Percentiles rank a stretch among this genome's conserved stretches.
These are phyloP conservation scores for Teratosphaeriaceae sp. DNA, from an alignment of 2,329 filamentous ascomycete genomes.

Conservation along the genomic window DNA sequence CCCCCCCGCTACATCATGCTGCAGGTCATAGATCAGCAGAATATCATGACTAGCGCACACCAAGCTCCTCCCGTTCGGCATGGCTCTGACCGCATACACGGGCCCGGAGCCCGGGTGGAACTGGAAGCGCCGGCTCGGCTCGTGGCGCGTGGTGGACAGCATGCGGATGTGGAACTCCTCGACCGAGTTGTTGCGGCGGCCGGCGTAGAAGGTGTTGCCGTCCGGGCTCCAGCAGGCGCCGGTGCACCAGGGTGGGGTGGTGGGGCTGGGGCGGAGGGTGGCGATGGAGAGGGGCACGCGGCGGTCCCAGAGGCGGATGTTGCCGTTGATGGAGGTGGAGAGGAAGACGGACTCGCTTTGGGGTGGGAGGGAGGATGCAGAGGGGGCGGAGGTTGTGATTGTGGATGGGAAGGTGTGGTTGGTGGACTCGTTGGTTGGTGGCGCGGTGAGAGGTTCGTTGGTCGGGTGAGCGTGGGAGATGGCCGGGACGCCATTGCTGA, in stretches of 20 bases:
- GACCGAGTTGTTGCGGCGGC: conserved; percentile 82
- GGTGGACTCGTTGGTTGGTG: conserved; percentile 28
- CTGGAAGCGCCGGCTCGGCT: conserved; percentile 71
- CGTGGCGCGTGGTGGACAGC: conserved; percentile 50
- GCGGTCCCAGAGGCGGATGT: conserved; percentile 87
- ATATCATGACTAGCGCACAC: conserved; percentile 94
- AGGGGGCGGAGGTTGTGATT: conserved; percentile 11
- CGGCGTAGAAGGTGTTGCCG: conserved; percentile 91
- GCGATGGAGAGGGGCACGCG: conserved; percentile 71
- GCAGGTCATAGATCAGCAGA: conserved; percentile 80
- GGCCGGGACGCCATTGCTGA: conserved; percentile 45
- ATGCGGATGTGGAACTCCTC: conserved; percentile 91
- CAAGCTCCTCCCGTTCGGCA: conserved; percentile 88
- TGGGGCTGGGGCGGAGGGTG: conserved; percentile 64
- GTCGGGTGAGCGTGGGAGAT: conserved; percentile 49
- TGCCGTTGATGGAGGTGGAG: conserved; percentile 80
- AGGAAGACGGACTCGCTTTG: conserved; percentile 76
- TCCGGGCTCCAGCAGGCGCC: conserved; percentile 94
- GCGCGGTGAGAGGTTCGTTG: conserved; percentile 33
- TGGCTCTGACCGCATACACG: conserved; percentile 79
- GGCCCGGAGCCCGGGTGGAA: conserved; percentile 86
- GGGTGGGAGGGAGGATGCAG: conserved; percentile 36
- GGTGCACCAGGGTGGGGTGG: conserved; percentile 94
- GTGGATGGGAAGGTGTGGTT: conserved; percentile 5
- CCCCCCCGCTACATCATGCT: conserved; percentile 29